Percentiles rank a stretch among this genome's conserved stretches.
Conservation (phyloP, 192 early-diverging fungal genomes). For the Thoreauomyces humboldtii region DNA sequence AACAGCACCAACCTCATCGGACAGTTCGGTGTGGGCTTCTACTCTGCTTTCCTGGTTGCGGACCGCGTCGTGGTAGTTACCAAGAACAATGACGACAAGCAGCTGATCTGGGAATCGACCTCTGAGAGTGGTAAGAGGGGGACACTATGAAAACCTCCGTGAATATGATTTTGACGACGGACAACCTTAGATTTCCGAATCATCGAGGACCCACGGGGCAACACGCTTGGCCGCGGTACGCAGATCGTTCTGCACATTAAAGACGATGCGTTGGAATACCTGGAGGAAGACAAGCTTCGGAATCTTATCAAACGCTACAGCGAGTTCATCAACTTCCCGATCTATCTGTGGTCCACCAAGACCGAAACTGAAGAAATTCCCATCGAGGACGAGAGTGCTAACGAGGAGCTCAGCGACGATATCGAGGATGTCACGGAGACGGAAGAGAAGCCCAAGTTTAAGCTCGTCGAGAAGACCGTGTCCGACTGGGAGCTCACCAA, state of each 20-base stretch:
- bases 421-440: constrained; percentile 45
- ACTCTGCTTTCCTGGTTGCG: constrained; percentile 94
- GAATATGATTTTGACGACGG: too few relatives aligned
- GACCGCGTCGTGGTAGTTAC: constrained; percentile 90
- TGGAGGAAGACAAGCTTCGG: constrained; percentile 67
- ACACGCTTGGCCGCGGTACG: constrained; percentile 90
- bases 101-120: constrained; percentile 92
- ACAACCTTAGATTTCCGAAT: constrained; percentile 83
- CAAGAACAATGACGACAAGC: constrained; percentile 82
- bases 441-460: constrained; percentile 43
- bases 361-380: constrained; percentile 59
- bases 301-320: constrained; percentile 82
- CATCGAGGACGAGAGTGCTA: constrained; percentile 40
- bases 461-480: constrained; percentile 57
- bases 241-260: constrained; percentile 90
- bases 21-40: constrained; percentile 99
- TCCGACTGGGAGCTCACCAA: constrained; percentile 81
- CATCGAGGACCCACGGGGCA: constrained; percentile 82
- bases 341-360: constrained; percentile 71
- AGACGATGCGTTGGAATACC: constrained; percentile 79
- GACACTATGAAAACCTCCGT: too few relatives aligned
- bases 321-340: constrained; percentile 98
- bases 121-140: constrained; percentile 66
- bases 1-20: constrained; percentile 78
- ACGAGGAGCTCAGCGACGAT: constrained; percentile 24